Conservation (phyloP, 2,329 filamentous ascomycete species). For the Phialophora macrospora region DNA sequence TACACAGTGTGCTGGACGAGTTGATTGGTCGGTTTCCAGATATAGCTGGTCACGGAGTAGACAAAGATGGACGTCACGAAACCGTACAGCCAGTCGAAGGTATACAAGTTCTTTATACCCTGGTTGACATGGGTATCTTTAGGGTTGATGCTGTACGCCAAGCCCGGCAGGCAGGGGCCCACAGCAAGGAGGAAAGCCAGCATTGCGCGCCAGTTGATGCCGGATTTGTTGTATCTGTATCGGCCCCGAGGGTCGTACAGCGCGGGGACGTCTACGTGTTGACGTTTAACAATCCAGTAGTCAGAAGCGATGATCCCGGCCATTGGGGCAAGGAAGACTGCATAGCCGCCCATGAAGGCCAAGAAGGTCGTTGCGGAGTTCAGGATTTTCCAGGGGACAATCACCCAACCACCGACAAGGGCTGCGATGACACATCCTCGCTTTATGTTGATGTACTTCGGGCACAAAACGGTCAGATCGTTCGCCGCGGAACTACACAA, state of each 20-base stretch:
- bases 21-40: constrained; percentile 30
- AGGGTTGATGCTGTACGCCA: constrained; percentile 57
- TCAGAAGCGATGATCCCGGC: constrained; percentile 39
- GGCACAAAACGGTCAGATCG: constrained; percentile 59
- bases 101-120: constrained; percentile 62
- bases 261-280: constrained; percentile 33
- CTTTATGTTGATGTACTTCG: constrained; percentile 59
- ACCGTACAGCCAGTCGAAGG: constrained; percentile 70
- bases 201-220: constrained; percentile 57
- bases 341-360: constrained; percentile 46
- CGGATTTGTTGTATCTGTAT: constrained; percentile 55
- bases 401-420: constrained; percentile 49
- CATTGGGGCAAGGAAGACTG: constrained; percentile 40
- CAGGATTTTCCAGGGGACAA: constrained; percentile 56
- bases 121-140: constrained; percentile 40
- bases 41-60: constrained; percentile 50
- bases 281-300: constrained; percentile 39
- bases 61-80: constrained; percentile 62
- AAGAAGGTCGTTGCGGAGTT: constrained; percentile 50
- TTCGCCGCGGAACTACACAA: constrained; percentile 42
- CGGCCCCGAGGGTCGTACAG: constrained; percentile 35
- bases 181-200: constrained; percentile 30
- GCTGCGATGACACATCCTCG: constrained; percentile 50
- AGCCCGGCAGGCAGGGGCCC: constrained; percentile 56
- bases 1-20: constrained; percentile 32